Percentiles rank a stretch among this genome's conserved stretches.
Evolutionary conservation across 108 stramenopile species (phyloP).

Genomic region (Fragilaria crotonensis): DNA sequence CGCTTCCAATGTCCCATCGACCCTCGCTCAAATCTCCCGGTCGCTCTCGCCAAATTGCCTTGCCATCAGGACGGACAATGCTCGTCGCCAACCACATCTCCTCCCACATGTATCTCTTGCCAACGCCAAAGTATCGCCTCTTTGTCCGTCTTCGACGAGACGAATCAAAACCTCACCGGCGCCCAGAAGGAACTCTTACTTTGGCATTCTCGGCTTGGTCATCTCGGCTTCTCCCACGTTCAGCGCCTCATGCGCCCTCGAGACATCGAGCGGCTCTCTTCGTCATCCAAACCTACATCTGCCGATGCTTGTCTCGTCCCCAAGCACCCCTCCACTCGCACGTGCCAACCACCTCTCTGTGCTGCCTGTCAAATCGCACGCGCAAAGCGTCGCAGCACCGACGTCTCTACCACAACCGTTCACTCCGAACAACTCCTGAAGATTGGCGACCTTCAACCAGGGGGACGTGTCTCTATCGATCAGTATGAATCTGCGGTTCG

Average conservation of each 20-base stretch:
- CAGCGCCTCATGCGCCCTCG: not conserved
- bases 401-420: not conserved
- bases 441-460: constrained; percentile 2
- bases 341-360: constrained; percentile 9
- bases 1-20: constrained; percentile 1
- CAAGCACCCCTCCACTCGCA: not conserved
- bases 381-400: constrained; percentile 5
- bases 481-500: constrained; percentile 15
- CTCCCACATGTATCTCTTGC: too few species aligned
- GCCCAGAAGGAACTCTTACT: constrained; percentile 37
- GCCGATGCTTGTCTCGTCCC: not conserved
- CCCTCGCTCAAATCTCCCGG: constrained; percentile 1
- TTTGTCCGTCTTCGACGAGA: too few species aligned
- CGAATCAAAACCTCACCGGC: constrained; percentile 17
- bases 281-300: not conserved
- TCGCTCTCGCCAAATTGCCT: not conserved
- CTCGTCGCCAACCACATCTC: too few species aligned
- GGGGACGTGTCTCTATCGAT: constrained; percentile 20
- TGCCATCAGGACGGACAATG: not conserved
- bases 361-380: constrained; percentile 20
- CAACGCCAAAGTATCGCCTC: too few species aligned
- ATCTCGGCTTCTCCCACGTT: constrained; percentile 9
- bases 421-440: not conserved
- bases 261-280: not conserved
- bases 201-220: constrained; percentile 19